Conservation (phyloP, 2,329 filamentous ascomycete species). For the Aspergillus luchuensis region DNA sequence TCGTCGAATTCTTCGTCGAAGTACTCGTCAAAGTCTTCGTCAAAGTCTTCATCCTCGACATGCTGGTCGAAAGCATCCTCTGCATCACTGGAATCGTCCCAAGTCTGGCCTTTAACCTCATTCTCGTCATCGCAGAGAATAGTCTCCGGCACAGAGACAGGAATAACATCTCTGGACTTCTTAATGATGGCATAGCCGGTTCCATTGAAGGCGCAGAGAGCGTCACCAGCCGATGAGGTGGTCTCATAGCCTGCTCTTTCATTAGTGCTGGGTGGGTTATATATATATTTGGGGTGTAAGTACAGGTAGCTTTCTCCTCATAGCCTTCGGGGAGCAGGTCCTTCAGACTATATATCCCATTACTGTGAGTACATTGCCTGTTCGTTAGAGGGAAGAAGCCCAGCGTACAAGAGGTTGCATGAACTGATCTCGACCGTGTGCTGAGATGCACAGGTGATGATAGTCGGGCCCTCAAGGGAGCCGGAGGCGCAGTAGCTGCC, state of each 20-base stretch:
- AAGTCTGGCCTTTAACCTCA: not conserved
- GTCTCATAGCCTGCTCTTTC: constrained; percentile 21
- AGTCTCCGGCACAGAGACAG: constrained; percentile 18
- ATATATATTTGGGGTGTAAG: not conserved
- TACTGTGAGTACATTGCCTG: not conserved
- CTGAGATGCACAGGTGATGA: constrained; percentile 21
- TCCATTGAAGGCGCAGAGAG: constrained; percentile 32
- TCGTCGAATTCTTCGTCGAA: no score
- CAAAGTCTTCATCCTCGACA: no score
- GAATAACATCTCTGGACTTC: not conserved
- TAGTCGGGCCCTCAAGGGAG: constrained; percentile 19
- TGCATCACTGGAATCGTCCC: not conserved
- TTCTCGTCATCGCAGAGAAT: constrained; percentile 13
- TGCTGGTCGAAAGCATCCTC: not conserved
- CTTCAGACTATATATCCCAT: constrained; percentile 15
- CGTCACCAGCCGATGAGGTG: constrained; percentile 18
- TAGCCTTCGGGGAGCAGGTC: constrained; percentile 19
- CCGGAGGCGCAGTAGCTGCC: constrained; percentile 22
- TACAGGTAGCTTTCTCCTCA: constrained; percentile 22
- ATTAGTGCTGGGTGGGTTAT: not conserved
- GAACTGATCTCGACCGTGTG: constrained; percentile 18
- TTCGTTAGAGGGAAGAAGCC: not conserved
- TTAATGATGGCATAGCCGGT: constrained; percentile 22
- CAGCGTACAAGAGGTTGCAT: constrained; percentile 23
- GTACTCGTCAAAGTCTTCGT: no score